Evolutionary conservation across 1,284 basidiomycete genomes (phyloP), one percentile per base, ranked within the genome.

Genomic region (Rhodotorula sp.): DNA sequence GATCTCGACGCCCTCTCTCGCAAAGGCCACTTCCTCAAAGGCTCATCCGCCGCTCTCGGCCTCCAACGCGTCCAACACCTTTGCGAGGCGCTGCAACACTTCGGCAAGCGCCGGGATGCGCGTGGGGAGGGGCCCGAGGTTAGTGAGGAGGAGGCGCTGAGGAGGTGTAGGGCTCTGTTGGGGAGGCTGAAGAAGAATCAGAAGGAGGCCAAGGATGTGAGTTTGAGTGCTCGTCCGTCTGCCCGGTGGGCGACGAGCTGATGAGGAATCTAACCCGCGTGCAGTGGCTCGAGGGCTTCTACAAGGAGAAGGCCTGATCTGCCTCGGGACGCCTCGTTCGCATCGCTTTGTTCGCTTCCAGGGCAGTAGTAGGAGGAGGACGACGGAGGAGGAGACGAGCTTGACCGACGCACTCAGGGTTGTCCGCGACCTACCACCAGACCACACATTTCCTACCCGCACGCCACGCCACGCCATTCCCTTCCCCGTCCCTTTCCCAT

Each of bases 131-230:
- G 77, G 27, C 77, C 73, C 19, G 80, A 83, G 53, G 81, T 92
- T 62, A 80, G 82, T 4, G 76, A 81, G 17, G 81, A 84, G 2
- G 87, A 87, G 39, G 91, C 92, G 22, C 81, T 94, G 27, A 79
- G 80, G 15, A 83, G 83, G 79, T 92, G 93, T 81, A 79, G 78
- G 61, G 80, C 79, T 20, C 79, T 88, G 39, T 80, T 90, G 62
- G 76, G 77, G 39, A 80, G 82, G 64, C 85, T 88, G 68, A 85
- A 86, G 79, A 80, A 79, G 62, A 87, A 89, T 75, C 87, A 88
- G 69, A 80, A 78, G 20, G 82, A 82, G 32, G 88, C 89, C 3
- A 85, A 85, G 76, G 80, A 78, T 27, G 59, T 60, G 34, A 29
- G 59, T 60, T 19, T 9, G 1, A 8, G 29, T 24, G 8, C 10